Evolutionary conservation across 2,329 filamentous ascomycete genomes (phyloP).

Genomic region (Sporothrix phasma): DNA sequence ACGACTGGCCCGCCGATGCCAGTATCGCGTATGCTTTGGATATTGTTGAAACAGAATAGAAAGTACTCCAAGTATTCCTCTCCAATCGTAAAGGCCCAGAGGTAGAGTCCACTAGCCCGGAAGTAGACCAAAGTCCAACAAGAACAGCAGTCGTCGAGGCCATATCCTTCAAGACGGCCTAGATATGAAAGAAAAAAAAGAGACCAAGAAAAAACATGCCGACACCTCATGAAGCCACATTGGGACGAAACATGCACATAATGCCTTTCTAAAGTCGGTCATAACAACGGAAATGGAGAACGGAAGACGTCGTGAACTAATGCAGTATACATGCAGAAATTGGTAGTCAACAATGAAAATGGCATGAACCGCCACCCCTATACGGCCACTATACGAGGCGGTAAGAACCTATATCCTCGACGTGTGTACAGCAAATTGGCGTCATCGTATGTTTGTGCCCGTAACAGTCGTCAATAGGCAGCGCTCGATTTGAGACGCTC

Average conservation of each 20-base stretch:
- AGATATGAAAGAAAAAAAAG: neutral
- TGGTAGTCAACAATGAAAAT: neutral
- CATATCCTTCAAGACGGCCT: neutral
- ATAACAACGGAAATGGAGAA: neutral
- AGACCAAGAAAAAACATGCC: neutral
- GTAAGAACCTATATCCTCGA: too few species aligned
- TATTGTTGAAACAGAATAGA: neutral
- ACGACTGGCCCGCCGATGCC: neutral
- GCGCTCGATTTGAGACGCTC: neutral
- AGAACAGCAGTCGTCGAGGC: neutral
- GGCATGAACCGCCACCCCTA: neutral
- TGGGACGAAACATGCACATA: neutral
- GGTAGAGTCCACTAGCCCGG: neutral
- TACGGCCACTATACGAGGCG: too few species aligned
- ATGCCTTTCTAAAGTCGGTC: neutral
- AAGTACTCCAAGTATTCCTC: neutral
- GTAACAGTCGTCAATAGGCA: too few species aligned
- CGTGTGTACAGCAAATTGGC: neutral
- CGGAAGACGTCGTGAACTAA: too few species aligned
- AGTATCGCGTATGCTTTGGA: neutral
- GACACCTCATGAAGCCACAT: neutral
- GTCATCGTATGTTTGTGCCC: too few species aligned
- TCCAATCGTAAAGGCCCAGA: neutral
- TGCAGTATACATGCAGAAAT: neutral
- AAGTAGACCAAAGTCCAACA: neutral